Percentiles rank a stretch among this genome's conserved stretches.
Conservation (phyloP, 345 rosid genomes). For the Brassica rapa region DNA sequence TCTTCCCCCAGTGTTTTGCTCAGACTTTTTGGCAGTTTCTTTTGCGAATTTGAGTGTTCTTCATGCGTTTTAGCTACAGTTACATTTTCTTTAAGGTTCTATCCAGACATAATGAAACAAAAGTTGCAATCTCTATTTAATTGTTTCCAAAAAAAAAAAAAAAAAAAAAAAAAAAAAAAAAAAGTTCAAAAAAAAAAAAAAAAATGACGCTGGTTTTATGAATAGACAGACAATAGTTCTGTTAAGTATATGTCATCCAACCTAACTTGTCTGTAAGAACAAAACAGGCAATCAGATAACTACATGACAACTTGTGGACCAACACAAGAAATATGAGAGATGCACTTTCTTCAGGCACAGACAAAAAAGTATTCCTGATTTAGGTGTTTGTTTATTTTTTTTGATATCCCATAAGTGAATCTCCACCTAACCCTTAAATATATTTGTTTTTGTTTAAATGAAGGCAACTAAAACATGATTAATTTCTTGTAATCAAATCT, state of each 20-base stretch:
- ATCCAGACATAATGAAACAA: too few species aligned
- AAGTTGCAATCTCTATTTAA: too few species aligned
- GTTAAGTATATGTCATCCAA: neutral
- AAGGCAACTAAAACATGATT: neutral
- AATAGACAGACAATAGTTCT: neutral
- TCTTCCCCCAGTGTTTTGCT: too few species aligned
- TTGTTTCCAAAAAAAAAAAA: too few species aligned
- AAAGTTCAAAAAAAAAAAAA: too few species aligned
- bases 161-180: too few species aligned
- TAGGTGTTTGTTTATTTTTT: neutral
- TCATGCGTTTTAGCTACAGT: too few species aligned
- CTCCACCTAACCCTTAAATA: neutral
- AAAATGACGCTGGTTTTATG: neutral
- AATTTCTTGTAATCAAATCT: slow-evolving; percentile 1
- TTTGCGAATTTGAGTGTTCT: too few species aligned
- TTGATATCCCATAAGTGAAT: neutral
- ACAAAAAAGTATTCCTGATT: slow-evolving; percentile 14
- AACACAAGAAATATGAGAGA: neutral
- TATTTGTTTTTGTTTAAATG: neutral
- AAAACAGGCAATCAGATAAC: neutral
- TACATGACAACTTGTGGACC: neutral
- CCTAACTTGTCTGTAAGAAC: neutral
- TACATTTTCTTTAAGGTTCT: too few species aligned
- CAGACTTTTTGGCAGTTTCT: too few species aligned
- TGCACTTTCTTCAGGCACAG: neutral